A percentile compares a stretch with the other conserved stretches of the same genome.
Evolutionary conservation across 2,329 filamentous ascomycete genomes (phyloP).

Genomic region (Neofusicoccum kwambonambiense): DNA sequence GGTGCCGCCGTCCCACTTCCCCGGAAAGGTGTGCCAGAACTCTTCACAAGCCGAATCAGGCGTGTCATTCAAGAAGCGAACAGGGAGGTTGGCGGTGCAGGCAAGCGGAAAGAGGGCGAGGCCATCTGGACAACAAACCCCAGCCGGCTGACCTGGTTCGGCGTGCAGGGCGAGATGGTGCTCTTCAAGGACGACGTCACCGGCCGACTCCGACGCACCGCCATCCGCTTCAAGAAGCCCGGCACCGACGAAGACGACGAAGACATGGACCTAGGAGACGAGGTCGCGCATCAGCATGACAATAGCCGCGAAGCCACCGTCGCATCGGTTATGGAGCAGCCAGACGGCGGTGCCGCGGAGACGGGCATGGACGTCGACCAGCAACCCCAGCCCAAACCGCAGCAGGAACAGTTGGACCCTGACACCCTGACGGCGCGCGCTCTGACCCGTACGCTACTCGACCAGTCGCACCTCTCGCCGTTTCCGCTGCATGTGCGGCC

Average conservation of each 20-base stretch:
- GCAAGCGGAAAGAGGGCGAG: slow-evolving; percentile 59
- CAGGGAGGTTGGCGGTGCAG: slow-evolving; percentile 58
- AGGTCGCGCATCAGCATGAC: slow-evolving; percentile 27
- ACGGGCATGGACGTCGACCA: slow-evolving; percentile 44
- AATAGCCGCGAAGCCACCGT: slow-evolving; percentile 32
- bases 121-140: slow-evolving; percentile 90
- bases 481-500: slow-evolving; percentile 79
- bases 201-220: slow-evolving; percentile 71
- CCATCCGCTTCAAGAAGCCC: slow-evolving; percentile 65
- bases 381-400: slow-evolving; percentile 21
- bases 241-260: slow-evolving; percentile 37
- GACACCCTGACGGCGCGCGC: slow-evolving; percentile 61
- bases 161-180: slow-evolving; percentile 81
- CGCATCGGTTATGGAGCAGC: slow-evolving; percentile 26
- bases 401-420: slow-evolving; percentile 25
- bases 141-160: slow-evolving; percentile 77
- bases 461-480: slow-evolving; percentile 84
- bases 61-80: slow-evolving; percentile 79
- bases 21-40: slow-evolving; percentile 70
- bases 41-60: slow-evolving; percentile 86
- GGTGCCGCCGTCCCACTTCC: slow-evolving; percentile 71
- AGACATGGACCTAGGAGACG: slow-evolving; percentile 39
- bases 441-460: slow-evolving; percentile 85
- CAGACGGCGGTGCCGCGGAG: slow-evolving; percentile 32
- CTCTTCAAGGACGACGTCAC: slow-evolving; percentile 86